phyloP scores from a whole-genome alignment of 2,329 filamentous ascomycete genomes.

The Cladosporium sp. region DNA sequence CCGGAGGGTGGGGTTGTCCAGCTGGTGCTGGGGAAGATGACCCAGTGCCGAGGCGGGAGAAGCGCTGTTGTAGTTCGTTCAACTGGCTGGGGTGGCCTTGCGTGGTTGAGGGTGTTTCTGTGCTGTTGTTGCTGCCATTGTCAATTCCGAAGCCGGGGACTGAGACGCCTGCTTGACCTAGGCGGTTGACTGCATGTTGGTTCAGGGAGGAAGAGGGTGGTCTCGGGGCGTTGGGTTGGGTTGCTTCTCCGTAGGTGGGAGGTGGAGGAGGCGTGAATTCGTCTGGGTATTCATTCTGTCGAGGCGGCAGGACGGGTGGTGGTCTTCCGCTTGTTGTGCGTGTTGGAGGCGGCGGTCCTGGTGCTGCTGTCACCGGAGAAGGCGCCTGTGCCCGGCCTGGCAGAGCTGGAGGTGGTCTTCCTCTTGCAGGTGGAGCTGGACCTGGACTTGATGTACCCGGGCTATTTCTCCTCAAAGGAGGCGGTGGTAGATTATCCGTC shows the following conservation, averaged over 20 bases:
- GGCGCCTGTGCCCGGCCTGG: constrained; percentile 19
- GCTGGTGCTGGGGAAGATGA: constrained; percentile 18
- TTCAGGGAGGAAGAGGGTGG: constrained; percentile 43
- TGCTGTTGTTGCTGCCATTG: constrained; percentile 29
- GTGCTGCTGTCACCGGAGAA: constrained; percentile 8
- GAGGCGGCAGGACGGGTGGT: constrained; percentile 68
- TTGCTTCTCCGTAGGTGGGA: constrained; percentile 46
- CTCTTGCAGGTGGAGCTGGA: constrained; percentile 40
- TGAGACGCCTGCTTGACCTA: constrained; percentile 71
- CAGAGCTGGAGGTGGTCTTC: constrained; percentile 13
- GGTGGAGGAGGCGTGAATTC: constrained; percentile 43
- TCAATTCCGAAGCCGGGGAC: constrained; percentile 77
- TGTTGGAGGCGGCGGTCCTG: constrained; percentile 7
- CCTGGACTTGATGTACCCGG: constrained; percentile 26
- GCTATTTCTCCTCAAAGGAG: constrained; percentile 54
- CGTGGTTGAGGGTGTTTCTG: constrained; percentile 18
- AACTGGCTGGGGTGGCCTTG: constrained; percentile 44
- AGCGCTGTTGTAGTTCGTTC: constrained; percentile 65
- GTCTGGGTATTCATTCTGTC: constrained; percentile 53
- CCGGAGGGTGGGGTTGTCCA: constrained; percentile 15
- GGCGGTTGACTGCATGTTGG: constrained; percentile 58
- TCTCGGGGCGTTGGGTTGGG: constrained; percentile 23
- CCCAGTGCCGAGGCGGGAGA: constrained; percentile 42
- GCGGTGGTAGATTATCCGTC: constrained; percentile 65
- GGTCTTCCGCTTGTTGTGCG: constrained; percentile 16